A percentile compares a stretch with the other conserved stretches of the same genome.
Evolutionary conservation across 1,139 yeast species (phyloP).

Genomic region (Debaryomyces psychrophilus): DNA sequence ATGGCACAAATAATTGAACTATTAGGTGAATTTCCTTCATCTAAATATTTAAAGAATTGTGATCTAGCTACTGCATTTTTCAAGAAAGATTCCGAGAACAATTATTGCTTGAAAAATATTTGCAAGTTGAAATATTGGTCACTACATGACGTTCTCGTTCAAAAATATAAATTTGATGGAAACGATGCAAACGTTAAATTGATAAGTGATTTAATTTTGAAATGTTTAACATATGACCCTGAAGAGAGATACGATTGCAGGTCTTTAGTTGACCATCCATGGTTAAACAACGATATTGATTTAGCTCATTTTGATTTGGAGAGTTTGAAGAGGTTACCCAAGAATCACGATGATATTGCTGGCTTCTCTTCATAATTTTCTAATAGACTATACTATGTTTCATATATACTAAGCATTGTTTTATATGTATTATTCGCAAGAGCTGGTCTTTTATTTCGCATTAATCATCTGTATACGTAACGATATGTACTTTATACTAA

Average conservation of each 20-base stretch:
- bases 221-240: conserved; percentile 41
- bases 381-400: background rate
- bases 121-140: conserved; percentile 71
- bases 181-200: conserved; percentile 35
- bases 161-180: conserved; percentile 48
- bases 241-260: conserved; percentile 43
- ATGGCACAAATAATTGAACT: conserved; percentile 78
- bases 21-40: conserved; percentile 59
- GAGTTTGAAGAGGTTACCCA: conserved; percentile 15
- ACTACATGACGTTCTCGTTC: conserved; percentile 63
- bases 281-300: conserved; percentile 37
- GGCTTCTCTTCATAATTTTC: conserved; percentile 26
- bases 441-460: conserved; percentile 1
- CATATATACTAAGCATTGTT: background rate
- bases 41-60: conserved; percentile 53
- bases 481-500: background rate
- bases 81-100: conserved; percentile 43
- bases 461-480: background rate
- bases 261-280: conserved; percentile 45
- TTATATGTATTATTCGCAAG: conserved; percentile 1
- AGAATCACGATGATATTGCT: conserved; percentile 27
- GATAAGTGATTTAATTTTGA: conserved; percentile 41
- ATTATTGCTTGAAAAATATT: conserved; percentile 54
- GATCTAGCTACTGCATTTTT: conserved; percentile 55
- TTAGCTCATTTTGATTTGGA: conserved; percentile 8